phyloP scores from a whole-genome alignment of 441 rosid genomes.

The Populus hybrid region DNA sequence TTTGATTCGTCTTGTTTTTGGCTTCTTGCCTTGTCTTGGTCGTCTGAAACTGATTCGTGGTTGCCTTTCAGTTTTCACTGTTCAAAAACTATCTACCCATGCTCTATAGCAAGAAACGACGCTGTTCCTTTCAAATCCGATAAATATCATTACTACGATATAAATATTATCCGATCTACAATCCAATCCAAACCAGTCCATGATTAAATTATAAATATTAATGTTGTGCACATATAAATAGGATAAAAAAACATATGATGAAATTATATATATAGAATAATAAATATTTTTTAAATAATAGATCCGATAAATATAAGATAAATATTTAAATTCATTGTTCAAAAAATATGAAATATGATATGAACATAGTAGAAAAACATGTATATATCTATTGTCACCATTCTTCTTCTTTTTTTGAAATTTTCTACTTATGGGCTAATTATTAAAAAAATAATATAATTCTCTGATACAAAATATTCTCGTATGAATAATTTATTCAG shows the following conservation, averaged over 20 bases:
- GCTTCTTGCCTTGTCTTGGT: background rate
- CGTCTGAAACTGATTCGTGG: background rate
- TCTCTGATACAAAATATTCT: too few species aligned
- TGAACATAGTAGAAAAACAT: background rate
- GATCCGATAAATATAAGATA: background rate
- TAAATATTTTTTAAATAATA: too few species aligned
- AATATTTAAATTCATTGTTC: too few species aligned
- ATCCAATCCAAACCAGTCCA: background rate
- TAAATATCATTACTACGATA: background rate
- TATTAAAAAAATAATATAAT: too few species aligned
- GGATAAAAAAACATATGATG: background rate
- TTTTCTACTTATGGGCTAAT: background rate
- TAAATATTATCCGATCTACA: too few species aligned
- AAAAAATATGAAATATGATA: too few species aligned
- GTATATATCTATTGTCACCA: background rate
- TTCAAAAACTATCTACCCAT: background rate
- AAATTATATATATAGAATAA: too few species aligned
- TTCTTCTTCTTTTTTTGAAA: too few species aligned
- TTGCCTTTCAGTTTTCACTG: background rate
- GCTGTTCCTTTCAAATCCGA: background rate
- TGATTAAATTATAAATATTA: too few species aligned
- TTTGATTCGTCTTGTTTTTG: background rate
- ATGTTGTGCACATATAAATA: background rate
- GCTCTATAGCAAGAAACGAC: background rate
- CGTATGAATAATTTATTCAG: background rate